Percentiles rank a stretch among this genome's conserved stretches.
phyloP scores from a whole-genome alignment of 2,329 filamentous ascomycete species.

The Aschersonia sp. region DNA sequence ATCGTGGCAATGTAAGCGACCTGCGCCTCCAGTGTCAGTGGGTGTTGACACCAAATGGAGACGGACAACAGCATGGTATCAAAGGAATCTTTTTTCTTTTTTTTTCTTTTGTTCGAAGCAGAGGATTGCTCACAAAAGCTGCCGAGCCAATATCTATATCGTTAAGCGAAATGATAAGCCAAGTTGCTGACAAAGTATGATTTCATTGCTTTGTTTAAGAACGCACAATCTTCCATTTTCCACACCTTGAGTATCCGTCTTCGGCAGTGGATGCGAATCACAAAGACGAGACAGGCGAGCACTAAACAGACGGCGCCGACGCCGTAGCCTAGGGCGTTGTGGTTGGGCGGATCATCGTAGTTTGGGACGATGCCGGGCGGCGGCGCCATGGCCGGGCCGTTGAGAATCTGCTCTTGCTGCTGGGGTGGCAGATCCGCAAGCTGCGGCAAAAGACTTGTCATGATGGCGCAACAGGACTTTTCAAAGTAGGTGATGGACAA shows the following conservation, averaged over 20 bases:
- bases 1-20: background rate
- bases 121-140: too few species aligned
- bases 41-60: background rate
- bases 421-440: background rate
- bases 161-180: too few species aligned
- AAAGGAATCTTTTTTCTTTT: background rate
- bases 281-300: background rate
- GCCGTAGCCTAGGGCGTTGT: background rate
- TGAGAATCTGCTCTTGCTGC: background rate
- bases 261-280: background rate
- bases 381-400: background rate
- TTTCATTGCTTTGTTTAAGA: too few species aligned
- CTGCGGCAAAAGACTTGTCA: background rate
- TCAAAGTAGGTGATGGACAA: too few species aligned
- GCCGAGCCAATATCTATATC: too few species aligned
- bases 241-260: background rate
- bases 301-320: background rate
- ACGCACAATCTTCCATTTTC: background rate
- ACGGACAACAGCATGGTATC: background rate
- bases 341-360: background rate
- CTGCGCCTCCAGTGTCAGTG: background rate
- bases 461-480: background rate
- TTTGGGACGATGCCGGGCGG: background rate
- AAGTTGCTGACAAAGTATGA: too few species aligned
- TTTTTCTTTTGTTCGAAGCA: background rate